These are phyloP conservation scores for Lactuca sativa DNA, from an alignment of 129 eudicot genomes.

Conservation along the genomic window DNA sequence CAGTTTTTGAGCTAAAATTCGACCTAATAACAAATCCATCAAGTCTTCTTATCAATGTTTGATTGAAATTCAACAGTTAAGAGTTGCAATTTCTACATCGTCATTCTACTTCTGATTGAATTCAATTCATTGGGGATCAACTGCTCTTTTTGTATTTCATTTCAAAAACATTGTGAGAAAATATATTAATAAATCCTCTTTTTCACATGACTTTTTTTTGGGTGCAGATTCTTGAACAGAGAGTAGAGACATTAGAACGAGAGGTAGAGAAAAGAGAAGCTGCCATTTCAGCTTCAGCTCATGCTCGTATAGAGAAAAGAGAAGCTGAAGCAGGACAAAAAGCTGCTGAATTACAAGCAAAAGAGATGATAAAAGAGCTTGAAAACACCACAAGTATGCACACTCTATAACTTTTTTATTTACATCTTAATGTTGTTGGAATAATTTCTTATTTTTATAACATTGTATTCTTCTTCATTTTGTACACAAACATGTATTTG, in stretches of 20 bases:
- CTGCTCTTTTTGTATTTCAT: too few species aligned
- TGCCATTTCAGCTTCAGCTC: slow-evolving; percentile 76
- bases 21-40: neutral
- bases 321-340: slow-evolving; percentile 74
- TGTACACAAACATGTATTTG: too few species aligned
- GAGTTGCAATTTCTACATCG: neutral
- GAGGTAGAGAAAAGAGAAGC: slow-evolving; percentile 76
- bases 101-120: too few species aligned
- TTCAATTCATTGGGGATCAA: too few species aligned
- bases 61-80: too few species aligned
- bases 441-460: neutral
- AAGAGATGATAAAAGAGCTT: slow-evolving; percentile 60
- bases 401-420: neutral
- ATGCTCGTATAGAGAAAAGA: slow-evolving; percentile 64
- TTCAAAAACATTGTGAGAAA: too few species aligned
- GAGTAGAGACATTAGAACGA: slow-evolving; percentile 66
- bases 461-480: slow-evolving; percentile 16
- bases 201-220: neutral
- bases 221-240: slow-evolving; percentile 63
- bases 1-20: too few species aligned
- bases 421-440: too few species aligned
- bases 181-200: neutral
- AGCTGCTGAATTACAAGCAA: slow-evolving; percentile 63
- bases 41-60: too few species aligned
- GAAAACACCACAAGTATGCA: slow-evolving; percentile 77